These are phyloP conservation scores for Daldinia caldariorum DNA, from an alignment of 495 filamentous ascomycete species.

Conservation along the genomic window DNA sequence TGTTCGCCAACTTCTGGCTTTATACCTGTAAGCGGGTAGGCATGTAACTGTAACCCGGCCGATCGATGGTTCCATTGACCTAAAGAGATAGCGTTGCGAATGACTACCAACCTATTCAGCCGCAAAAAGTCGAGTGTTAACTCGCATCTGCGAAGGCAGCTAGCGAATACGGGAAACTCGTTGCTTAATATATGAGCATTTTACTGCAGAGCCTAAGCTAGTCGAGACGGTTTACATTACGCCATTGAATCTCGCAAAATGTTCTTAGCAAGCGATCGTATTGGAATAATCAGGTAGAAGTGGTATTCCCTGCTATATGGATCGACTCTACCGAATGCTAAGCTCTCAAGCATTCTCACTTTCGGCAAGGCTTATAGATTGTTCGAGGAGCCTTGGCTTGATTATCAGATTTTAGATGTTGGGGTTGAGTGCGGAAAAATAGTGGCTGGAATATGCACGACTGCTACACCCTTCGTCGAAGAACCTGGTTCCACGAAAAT, in stretches of 20 bases:
- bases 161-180: constrained; percentile 7
- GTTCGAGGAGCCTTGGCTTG: constrained; percentile 40
- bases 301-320: constrained; percentile 6
- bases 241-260: constrained; percentile 19
- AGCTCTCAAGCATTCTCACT: constrained; percentile 1
- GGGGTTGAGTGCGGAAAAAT: constrained; percentile 40
- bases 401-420: constrained; percentile 20
- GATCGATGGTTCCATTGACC: constrained; percentile 35
- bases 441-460: constrained; percentile 12
- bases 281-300: constrained; percentile 11
- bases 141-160: background rate
- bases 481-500: constrained; percentile 39
- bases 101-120: constrained; percentile 19
- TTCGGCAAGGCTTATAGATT: constrained; percentile 35
- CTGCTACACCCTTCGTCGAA: background rate
- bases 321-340: constrained; percentile 22
- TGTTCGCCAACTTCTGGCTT: constrained; percentile 37
- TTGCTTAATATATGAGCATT: background rate
- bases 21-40: constrained; percentile 19
- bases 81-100: constrained; percentile 22
- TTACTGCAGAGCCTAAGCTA: background rate
- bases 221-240: background rate
- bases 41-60: constrained; percentile 35
- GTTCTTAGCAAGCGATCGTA: constrained; percentile 9
- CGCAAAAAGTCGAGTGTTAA: constrained; percentile 19